phyloP scores from a whole-genome alignment of 768 basidiomycete genomes.

The Tricholoma terreum region DNA sequence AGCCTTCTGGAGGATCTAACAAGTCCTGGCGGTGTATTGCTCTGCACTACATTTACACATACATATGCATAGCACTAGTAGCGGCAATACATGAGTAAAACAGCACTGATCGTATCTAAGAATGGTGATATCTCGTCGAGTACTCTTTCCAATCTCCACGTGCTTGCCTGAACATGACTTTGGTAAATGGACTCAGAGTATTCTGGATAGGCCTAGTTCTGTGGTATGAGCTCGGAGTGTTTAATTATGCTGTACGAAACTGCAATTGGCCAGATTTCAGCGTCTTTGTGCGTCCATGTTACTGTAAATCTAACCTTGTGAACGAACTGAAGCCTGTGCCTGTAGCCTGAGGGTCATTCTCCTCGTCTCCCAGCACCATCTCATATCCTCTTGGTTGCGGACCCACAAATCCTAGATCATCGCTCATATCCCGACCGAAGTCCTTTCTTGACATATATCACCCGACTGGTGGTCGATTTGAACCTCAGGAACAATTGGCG shows the following conservation, averaged over 20 bases:
- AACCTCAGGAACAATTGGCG: conserved; percentile 87
- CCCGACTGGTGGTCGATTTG: conserved; percentile 69
- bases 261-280: conserved; percentile 63
- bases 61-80: neutral
- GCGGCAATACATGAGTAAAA: neutral
- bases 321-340: neutral
- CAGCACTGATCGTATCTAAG: no score
- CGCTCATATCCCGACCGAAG: conserved; percentile 67
- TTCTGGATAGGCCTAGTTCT: conserved; percentile 62
- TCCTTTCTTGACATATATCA: conserved; percentile 52
- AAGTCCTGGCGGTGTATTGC: neutral
- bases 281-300: conserved; percentile 24
- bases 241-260: conserved; percentile 40
- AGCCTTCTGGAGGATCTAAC: neutral
- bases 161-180: no score
- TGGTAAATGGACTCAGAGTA: conserved; percentile 47
- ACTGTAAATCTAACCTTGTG: neutral
- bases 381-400: conserved; percentile 80
- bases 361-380: conserved; percentile 8
- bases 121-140: no score
- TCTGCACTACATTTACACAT: neutral
- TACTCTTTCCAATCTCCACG: no score
- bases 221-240: conserved; percentile 69
- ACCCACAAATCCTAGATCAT: conserved; percentile 82
- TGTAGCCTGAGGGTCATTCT: neutral